Percentiles rank a stretch among this genome's conserved stretches.
These are phyloP conservation scores for Halteria grandinella DNA, from an alignment of 73 alveolate genomes.

Conservation along the genomic window DNA sequence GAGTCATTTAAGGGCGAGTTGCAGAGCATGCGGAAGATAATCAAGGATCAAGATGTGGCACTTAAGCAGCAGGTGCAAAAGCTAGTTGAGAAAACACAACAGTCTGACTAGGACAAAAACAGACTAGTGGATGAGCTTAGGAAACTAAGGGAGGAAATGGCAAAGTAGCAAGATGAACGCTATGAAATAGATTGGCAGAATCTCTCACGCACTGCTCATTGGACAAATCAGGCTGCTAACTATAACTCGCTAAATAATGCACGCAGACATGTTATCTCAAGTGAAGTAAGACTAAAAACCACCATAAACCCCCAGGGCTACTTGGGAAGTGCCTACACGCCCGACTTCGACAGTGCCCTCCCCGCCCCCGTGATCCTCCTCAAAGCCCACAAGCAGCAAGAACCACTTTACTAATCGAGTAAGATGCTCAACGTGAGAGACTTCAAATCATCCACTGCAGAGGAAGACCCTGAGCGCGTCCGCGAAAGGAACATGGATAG, in stretches of 20 bases:
- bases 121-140: constrained; percentile 14
- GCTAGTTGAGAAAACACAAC: neutral
- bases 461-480: constrained; percentile 14
- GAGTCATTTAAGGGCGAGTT: constrained; percentile 35
- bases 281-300: constrained; percentile 24
- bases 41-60: constrained; percentile 7
- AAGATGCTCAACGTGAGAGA: neutral
- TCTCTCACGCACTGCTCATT: constrained; percentile 15
- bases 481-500: constrained; percentile 36
- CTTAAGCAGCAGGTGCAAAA: constrained; percentile 6
- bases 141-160: constrained; percentile 27
- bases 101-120: constrained; percentile 13
- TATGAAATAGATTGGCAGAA: constrained; percentile 21
- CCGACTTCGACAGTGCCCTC: neutral
- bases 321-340: constrained; percentile 8
- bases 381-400: neutral
- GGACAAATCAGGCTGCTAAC: neutral
- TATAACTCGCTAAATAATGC: neutral
- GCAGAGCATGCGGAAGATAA: constrained; percentile 1
- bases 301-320: constrained; percentile 10
- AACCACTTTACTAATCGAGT: constrained; percentile 8
- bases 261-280: neutral
- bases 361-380: neutral
- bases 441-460: neutral
- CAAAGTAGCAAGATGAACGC: neutral